Base-by-base conservation (phyloP, 805 yeast genomes). In the Ogataea populi-albae region DNA sequence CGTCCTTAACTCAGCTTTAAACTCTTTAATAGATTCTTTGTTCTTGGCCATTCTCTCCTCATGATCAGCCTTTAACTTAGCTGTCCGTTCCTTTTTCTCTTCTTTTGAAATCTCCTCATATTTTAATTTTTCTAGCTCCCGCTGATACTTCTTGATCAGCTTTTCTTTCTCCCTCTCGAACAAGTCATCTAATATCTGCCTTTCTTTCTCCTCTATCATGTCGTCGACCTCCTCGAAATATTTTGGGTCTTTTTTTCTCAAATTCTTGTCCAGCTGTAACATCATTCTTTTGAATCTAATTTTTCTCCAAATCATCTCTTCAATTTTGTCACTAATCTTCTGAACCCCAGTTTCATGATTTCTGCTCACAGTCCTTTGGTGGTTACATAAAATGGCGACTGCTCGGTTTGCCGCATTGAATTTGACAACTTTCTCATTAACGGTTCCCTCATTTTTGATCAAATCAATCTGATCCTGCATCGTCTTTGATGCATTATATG, bases 321-420 rank as follows among this genome's bases (percentile, higher is more conserved):
- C 75, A 38, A 91, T 75, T 50, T 73, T 79, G 35, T 83, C 94
- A 46, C 68, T 75, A 29, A 87, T 87, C 57, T 82, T 86, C 46
- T 78, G 85, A 41, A 91, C 86, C 5, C 88, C 71, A 17, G 76
- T 75, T 30, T 84, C 94, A 55, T 91, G 97, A 4, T 77, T 77
- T 57, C 89, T 91, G 32, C 88, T 75, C 7, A 89, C 88, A 14
- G 95, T 78, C 62, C 96, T 80, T 71, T 89, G 98, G 73, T 89
- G 98, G 70, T 89, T 89, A 83, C 98, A 89, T 52, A 89, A 67
- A 42, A 89, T 87, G 5, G 98, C 98, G 40, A 89, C 98, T 3
- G 91, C 83, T 61, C 97, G 77, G 59, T 89, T 89, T 1, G 98
- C 98, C 15, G 96, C 96, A 62, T 91, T 89, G 62, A 82, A 89